Base-by-base conservation (phyloP, 2,329 filamentous ascomycete species). In the Chaetomium sp. region DNA sequence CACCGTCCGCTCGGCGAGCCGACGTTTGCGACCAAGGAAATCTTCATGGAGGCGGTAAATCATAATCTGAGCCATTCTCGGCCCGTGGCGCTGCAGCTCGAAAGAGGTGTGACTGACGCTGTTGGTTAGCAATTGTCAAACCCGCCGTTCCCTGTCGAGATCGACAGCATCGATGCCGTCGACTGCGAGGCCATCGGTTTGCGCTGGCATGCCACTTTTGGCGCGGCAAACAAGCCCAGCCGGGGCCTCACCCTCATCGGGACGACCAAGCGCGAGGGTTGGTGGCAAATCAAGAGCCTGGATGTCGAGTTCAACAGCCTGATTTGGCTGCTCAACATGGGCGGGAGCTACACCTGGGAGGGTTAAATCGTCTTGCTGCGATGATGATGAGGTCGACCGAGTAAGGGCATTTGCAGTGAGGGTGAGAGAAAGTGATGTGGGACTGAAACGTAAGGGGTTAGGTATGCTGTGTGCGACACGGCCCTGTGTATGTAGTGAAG, bases 301-400 rank as follows among this genome's bases (percentile, higher is more conserved):
- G 68, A 73, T 51, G 68, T 75, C 65, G 73, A 75, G 72, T 75
- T 74, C 69, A 75, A 75, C 70, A 70, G 71, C 35, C 66, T 74
- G 55, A 70, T 68, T 33, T 75, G 71, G 71, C 70, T 75, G 58
- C 63, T 73, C 51, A 69, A 74, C 63, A 75, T 74, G 71, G 72
- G 72, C 50, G 72, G 73, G 55, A 74, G 66, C 70, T 75, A 73
- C 65, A 71, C 67, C 31, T 74, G 72, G 72, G 69, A 71, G 66
- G 70, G 71, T 42, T 70, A 68, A 68, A 60, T 29, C 12, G 16
- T 21, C 31, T 23, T 58, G 25, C n/a, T n/a, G 49, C 25, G 12
- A 31, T 19, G 23, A 31, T 31, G 23, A 19, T 9, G 45, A 49
- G 53, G 57, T 38, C 21, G 53, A 45, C 23, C 19, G 29, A 35